These are phyloP conservation scores for Stellera chamaejasme DNA, from an alignment of 345 rosid species.

Conservation along the genomic window DNA sequence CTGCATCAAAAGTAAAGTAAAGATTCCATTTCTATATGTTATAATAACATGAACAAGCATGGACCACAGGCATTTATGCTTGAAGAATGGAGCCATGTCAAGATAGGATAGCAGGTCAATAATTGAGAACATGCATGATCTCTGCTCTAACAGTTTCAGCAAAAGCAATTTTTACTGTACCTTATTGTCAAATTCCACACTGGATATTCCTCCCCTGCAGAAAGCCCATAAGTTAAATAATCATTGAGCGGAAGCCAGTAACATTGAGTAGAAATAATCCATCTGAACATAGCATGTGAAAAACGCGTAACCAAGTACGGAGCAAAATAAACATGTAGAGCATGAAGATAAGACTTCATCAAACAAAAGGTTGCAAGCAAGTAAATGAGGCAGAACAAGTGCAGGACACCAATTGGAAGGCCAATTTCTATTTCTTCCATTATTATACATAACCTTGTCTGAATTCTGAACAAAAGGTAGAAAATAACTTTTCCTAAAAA, in stretches of 20 bases:
- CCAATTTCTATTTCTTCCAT: not conserved
- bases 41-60: not conserved
- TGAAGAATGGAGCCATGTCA: not conserved
- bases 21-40: too few species aligned
- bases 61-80: not conserved
- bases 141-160: not conserved
- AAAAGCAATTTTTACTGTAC: slow-evolving; percentile 22
- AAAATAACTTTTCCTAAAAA: not conserved
- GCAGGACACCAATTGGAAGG: not conserved
- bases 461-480: too few species aligned
- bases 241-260: not conserved
- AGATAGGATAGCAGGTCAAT: not conserved
- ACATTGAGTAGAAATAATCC: not conserved
- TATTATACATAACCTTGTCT: too few species aligned
- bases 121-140: not conserved
- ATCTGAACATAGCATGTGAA: not conserved
- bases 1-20: too few species aligned
- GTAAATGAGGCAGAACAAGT: not conserved
- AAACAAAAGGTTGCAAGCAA: not conserved
- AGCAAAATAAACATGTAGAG: slow-evolving; percentile 1
- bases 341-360: not conserved
- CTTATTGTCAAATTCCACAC: slow-evolving; percentile 76
- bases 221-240: slow-evolving; percentile 8
- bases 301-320: not conserved
- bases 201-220: slow-evolving; percentile 55